Evolutionary conservation across 495 filamentous ascomycete species (phyloP), one percentile per base, ranked within the genome.

Genomic region (Collariella sp.): DNA sequence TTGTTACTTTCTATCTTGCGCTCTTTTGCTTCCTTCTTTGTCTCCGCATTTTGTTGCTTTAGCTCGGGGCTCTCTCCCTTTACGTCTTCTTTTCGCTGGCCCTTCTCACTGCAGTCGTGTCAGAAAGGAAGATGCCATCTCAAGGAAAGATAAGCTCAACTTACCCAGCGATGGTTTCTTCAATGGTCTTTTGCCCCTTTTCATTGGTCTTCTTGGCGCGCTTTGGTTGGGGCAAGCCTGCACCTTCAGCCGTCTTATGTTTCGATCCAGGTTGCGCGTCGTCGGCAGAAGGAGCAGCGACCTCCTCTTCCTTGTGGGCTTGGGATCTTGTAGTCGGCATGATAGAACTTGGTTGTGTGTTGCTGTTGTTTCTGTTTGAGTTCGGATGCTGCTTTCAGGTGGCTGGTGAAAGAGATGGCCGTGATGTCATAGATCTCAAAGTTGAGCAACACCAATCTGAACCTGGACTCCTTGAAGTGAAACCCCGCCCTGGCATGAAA

Each of bases 191-290:
- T 38, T 42, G 45, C 31, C 34, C 18, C 50, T 50, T 54, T 35
- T 50, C 46, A 5, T 48, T 9, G 26, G 33, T 38, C 41, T 50
- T 59, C 13, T 60, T 62, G 36, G 20, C n/a, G 11, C 56, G 50
- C 50, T 64, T 62, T 3, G 61, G 36, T 19, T 58, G 50, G 20
- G 56, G 60, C 5, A 42, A 31, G 0, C 31, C 24, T 11, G 19
- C 47, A 7, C 15, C 22, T 36, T 51, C 57, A 2, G 54, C 47
- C 4, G 52, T 33, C 42, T 58, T 65, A 52, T 63, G 60, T 48
- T 65, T 65, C 22, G 60, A 58, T 11, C 62, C 60, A 1, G 60
- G 49, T 26, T 50, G 15, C 5, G 60, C 56, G 20, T 63, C 54
- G 1, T 52, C 52, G 9, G 52, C 39, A 20, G 57, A 40, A 54